Evolutionary conservation across 306 rosid species (phyloP).

Genomic region (Corylus americana): DNA sequence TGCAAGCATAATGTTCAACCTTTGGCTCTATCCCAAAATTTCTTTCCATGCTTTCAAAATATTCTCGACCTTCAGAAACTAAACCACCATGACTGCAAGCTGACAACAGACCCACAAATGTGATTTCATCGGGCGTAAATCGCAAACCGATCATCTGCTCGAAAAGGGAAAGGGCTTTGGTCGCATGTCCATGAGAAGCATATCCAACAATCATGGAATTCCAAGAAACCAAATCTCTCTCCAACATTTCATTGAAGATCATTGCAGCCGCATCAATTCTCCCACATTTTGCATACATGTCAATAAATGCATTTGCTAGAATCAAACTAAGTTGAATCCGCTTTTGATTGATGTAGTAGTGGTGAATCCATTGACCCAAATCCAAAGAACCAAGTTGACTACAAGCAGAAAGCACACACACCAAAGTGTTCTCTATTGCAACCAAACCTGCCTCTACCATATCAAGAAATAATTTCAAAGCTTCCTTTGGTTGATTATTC

Average conservation of each 20-base stretch:
- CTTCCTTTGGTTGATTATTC: conserved; percentile 44
- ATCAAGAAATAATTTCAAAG: conserved; percentile 40
- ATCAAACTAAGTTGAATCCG: conserved; percentile 27
- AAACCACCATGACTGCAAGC: conserved; percentile 49
- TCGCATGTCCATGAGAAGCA: conserved; percentile 41
- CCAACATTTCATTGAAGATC: conserved; percentile 36
- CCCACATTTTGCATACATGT: conserved; percentile 57
- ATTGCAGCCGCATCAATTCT: conserved; percentile 27
- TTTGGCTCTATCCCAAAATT: conserved; percentile 40
- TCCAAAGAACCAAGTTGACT: conserved; percentile 44
- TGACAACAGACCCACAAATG: conserved; percentile 43
- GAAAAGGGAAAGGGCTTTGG: conserved; percentile 36
- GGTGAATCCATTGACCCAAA: conserved; percentile 43
- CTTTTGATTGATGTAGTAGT: conserved; percentile 10
- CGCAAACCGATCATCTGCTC: conserved; percentile 35
- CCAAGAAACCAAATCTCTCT: conserved; percentile 46
- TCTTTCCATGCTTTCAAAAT: conserved; percentile 37
- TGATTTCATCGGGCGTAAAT: conserved; percentile 36
- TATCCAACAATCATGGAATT: conserved; percentile 45
- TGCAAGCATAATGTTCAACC: conserved; percentile 46
- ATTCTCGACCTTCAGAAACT: conserved; percentile 35
- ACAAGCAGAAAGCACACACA: conserved; percentile 47
- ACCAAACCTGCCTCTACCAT: conserved; percentile 36
- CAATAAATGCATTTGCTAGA: conserved; percentile 40
- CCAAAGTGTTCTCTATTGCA: conserved; percentile 43